Evolutionary conservation across 2,329 filamentous ascomycete species (phyloP).

Genomic region (Alternaria infectoria): DNA sequence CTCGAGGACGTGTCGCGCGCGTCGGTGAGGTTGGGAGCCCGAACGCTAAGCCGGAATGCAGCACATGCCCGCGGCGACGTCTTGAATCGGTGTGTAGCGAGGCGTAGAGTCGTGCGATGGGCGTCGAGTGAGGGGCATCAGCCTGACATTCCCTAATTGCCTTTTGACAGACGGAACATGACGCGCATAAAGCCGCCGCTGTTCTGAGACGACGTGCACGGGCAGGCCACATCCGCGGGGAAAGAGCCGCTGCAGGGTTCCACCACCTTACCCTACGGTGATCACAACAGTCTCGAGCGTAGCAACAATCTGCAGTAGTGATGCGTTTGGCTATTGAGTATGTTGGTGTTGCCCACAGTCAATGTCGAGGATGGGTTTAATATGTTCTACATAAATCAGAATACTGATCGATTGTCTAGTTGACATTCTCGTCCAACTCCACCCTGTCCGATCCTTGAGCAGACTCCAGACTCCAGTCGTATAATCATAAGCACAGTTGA

Average conservation of each 20-base stretch:
- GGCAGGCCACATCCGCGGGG: slow-evolving; percentile 24
- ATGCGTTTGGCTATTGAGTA: background rate
- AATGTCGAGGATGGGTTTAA: background rate
- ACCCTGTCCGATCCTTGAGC: background rate
- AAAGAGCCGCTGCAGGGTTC: slow-evolving; percentile 18
- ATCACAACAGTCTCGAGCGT: background rate
- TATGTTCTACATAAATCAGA: background rate
- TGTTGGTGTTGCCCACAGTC: background rate
- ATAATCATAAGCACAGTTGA: background rate
- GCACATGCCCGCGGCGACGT: slow-evolving; percentile 14
- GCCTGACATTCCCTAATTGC: background rate
- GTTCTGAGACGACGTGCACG: slow-evolving; percentile 35
- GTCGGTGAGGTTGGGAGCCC: slow-evolving; percentile 32
- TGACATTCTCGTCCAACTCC: background rate
- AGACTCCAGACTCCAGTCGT: background rate
- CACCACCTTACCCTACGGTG: background rate
- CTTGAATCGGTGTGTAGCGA: background rate
- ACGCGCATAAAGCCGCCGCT: slow-evolving; percentile 26
- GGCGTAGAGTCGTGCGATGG: background rate
- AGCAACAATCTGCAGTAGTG: background rate
- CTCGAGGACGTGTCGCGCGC: slow-evolving; percentile 17
- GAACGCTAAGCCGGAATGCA: slow-evolving; percentile 25
- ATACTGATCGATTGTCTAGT: background rate
- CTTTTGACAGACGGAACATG: slow-evolving; percentile 6
- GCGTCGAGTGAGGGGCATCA: background rate